phyloP scores from a whole-genome alignment of 441 rosid species.

The Hura crepitans region DNA sequence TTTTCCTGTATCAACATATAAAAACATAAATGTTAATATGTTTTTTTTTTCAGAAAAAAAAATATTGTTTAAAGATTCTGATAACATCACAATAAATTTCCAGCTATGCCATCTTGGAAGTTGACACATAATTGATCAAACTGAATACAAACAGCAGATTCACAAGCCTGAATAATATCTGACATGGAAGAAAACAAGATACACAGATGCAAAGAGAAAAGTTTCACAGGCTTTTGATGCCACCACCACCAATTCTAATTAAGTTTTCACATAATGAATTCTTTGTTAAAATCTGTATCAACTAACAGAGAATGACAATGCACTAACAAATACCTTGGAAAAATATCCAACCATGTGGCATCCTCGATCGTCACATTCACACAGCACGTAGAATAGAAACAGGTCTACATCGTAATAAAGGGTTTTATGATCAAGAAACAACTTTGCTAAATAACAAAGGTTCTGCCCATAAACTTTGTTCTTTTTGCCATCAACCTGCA shows the following conservation, averaged over 20 bases:
- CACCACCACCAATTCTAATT: background rate
- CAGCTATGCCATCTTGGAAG: constrained; percentile 12
- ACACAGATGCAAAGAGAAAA: background rate
- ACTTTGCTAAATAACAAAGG: constrained; percentile 92
- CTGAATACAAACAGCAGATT: background rate
- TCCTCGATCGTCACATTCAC: constrained; percentile 99
- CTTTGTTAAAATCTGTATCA: background rate
- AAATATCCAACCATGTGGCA: constrained; percentile 99
- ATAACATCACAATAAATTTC: background rate
- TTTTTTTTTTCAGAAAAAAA: background rate
- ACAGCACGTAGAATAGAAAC: constrained; percentile 83
- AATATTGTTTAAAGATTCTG: background rate
- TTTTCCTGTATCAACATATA: constrained; percentile 64
- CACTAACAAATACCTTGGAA: constrained; percentile 63
- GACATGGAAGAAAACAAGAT: background rate
- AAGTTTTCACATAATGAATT: background rate
- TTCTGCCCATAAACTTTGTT: constrained; percentile 98
- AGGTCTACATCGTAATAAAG: constrained; percentile 96
- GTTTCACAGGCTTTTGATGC: background rate
- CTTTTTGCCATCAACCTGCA: constrained; percentile 97
- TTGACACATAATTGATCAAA: background rate
- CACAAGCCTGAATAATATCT: background rate
- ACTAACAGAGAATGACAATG: constrained; percentile 9
- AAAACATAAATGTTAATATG: background rate
- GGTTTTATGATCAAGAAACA: constrained; percentile 98